Conservation (phyloP, 768 basidiomycete species). For the Calocybe indica region DNA sequence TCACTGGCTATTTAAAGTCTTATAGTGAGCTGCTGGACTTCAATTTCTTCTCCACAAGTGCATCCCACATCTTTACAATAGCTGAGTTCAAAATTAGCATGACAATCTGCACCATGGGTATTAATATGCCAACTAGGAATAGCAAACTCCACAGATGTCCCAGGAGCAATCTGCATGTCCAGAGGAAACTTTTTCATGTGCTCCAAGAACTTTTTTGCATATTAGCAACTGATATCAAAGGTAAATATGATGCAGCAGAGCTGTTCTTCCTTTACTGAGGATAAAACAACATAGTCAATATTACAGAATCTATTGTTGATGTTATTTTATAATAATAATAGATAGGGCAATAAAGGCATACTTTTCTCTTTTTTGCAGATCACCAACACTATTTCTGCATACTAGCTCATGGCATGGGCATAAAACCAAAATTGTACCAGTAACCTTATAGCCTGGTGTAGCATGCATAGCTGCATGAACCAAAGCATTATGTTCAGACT, state of each 20-base stretch:
- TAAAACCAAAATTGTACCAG: slow-evolving; percentile 2
- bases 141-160: slow-evolving; percentile 6
- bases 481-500: slow-evolving; percentile 12
- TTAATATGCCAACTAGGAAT: slow-evolving; percentile 34
- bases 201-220: slow-evolving; percentile 7
- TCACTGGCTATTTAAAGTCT: slow-evolving; percentile 31
- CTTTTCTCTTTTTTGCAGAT: slow-evolving; percentile 17
- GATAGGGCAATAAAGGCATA: background rate
- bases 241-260: slow-evolving; percentile 4
- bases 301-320: slow-evolving; percentile 6
- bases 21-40: slow-evolving; percentile 23
- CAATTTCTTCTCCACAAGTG: slow-evolving; percentile 27
- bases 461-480: slow-evolving; percentile 4
- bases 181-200: slow-evolving; percentile 6
- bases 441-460: slow-evolving; percentile 6
- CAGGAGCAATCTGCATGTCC: background rate
- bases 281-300: slow-evolving; percentile 8
- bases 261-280: background rate
- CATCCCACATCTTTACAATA: slow-evolving; percentile 17
- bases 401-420: slow-evolving; percentile 14
- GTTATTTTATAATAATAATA: background rate
- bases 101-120: slow-evolving; percentile 23
- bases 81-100: slow-evolving; percentile 22
- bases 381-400: slow-evolving; percentile 11
- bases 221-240: slow-evolving; percentile 22